Evolutionary conservation across 768 basidiomycete genomes (phyloP).

Genomic region (Mycena rosella): DNA sequence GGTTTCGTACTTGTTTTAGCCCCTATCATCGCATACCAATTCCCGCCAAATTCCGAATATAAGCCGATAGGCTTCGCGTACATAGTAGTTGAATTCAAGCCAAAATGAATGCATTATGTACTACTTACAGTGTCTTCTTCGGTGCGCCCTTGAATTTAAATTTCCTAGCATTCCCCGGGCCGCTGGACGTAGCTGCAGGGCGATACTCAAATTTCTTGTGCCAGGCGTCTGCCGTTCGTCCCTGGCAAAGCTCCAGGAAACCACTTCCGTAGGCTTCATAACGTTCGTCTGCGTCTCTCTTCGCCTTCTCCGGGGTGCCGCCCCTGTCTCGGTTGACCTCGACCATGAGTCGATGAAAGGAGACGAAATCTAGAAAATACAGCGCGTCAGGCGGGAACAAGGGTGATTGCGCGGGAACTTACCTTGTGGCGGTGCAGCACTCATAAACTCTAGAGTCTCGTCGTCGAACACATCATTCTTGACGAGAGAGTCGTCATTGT

Average conservation of each 20-base stretch:
- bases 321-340: conserved; percentile 57
- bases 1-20: too few species aligned
- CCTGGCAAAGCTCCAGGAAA: conserved; percentile 53
- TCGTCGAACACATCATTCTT: conserved; percentile 52
- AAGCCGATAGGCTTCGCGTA: conserved; percentile 1
- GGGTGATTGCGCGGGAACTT: not conserved
- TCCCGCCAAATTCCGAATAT: too few species aligned
- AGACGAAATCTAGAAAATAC: conserved; percentile 49
- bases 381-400: not conserved
- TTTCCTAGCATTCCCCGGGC: not conserved
- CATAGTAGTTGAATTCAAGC: not conserved
- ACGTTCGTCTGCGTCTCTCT: conserved; percentile 47
- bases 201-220: conserved; percentile 22
- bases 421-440: conserved; percentile 58
- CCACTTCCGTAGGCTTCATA: conserved; percentile 50
- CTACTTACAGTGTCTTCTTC: too few species aligned
- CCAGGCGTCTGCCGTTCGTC: conserved; percentile 11
- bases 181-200: conserved; percentile 4
- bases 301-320: conserved; percentile 59
- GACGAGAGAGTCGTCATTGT: conserved; percentile 39
- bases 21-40: too few species aligned
- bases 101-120: too few species aligned
- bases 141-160: conserved; percentile 24
- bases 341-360: conserved; percentile 55
- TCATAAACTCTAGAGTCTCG: conserved; percentile 52